Conservation (phyloP, 345 rosid species). For the Anacardium occidentale region DNA sequence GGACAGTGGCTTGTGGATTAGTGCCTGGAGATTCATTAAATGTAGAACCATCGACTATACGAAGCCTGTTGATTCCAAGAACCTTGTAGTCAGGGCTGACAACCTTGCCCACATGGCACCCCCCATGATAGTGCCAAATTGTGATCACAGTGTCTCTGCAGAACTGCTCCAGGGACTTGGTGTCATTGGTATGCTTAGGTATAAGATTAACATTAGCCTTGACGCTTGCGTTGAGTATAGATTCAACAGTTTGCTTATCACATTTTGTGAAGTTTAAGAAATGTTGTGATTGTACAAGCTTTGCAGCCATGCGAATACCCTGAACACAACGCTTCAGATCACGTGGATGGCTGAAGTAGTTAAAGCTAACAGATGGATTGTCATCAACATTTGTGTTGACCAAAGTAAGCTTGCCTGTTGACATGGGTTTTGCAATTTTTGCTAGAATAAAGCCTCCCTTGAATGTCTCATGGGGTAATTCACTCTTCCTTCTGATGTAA, state of each 20-base stretch:
- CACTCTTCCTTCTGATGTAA: slow-evolving; percentile 50
- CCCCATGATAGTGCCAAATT: slow-evolving; percentile 98
- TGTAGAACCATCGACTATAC: slow-evolving; percentile 81
- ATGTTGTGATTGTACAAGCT: slow-evolving; percentile 59
- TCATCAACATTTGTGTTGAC: slow-evolving; percentile 65
- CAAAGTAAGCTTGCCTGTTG: slow-evolving; percentile 70
- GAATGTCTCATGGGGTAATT: slow-evolving; percentile 73
- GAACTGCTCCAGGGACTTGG: slow-evolving; percentile 86
- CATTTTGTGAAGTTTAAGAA: slow-evolving; percentile 61
- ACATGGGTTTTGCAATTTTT: slow-evolving; percentile 67
- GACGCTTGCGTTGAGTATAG: slow-evolving; percentile 65
- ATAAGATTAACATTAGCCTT: slow-evolving; percentile 78
- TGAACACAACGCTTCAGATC: slow-evolving; percentile 75
- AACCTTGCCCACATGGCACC: slow-evolving; percentile 83
- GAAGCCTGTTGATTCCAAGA: slow-evolving; percentile 65
- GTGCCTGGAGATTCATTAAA: slow-evolving; percentile 87
- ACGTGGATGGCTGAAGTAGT: slow-evolving; percentile 75
- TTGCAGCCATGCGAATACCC: slow-evolving; percentile 56
- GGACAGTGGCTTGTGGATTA: slow-evolving; percentile 92
- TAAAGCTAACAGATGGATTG: slow-evolving; percentile 86
- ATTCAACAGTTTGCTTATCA: slow-evolving; percentile 49
- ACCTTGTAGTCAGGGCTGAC: slow-evolving; percentile 54
- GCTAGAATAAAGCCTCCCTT: slow-evolving; percentile 91
- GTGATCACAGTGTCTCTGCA: slow-evolving; percentile 91
- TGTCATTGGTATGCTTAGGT: slow-evolving; percentile 73